A percentile compares a stretch with the other conserved stretches of the same genome.
These are phyloP conservation scores for Aspergillus pseudoviridinutans DNA, from an alignment of 2,329 filamentous ascomycete genomes.

Conservation along the genomic window DNA sequence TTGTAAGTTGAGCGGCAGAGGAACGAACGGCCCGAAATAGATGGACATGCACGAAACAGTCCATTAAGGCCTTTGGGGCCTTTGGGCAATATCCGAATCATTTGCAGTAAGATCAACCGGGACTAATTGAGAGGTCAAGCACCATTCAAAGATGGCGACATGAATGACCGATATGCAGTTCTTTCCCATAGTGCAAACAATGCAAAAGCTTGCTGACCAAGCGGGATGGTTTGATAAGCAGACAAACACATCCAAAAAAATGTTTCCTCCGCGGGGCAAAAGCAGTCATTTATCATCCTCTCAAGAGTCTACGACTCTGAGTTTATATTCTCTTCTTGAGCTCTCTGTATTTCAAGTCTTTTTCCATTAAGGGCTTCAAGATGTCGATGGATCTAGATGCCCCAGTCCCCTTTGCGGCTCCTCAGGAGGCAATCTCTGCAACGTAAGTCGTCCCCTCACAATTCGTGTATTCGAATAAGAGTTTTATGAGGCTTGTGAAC, in stretches of 20 bases:
- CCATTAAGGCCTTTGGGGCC: slow-evolving; percentile 26
- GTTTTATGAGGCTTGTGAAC: slow-evolving; percentile 8
- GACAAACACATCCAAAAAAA: neutral
- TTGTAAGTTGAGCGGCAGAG: slow-evolving; percentile 13
- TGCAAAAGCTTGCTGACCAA: neutral
- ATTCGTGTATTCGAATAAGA: neutral
- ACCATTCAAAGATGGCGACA: neutral
- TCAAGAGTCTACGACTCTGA: neutral
- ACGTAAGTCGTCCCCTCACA: slow-evolving; percentile 44
- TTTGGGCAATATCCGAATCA: slow-evolving; percentile 31
- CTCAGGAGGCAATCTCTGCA: slow-evolving; percentile 43
- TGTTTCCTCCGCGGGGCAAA: neutral
- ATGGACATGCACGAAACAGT: slow-evolving; percentile 25
- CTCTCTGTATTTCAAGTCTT: neutral
- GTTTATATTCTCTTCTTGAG: neutral
- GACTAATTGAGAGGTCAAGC: neutral
- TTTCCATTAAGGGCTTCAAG: slow-evolving; percentile 6
- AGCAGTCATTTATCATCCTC: neutral
- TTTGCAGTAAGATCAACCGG: slow-evolving; percentile 14
- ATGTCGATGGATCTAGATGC: slow-evolving; percentile 56
- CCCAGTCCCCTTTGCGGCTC: slow-evolving; percentile 48
- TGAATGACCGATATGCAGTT: neutral
- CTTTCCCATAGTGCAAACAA: neutral
- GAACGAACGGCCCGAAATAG: slow-evolving; percentile 18
- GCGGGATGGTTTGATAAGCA: neutral